Conservation (phyloP, 768 basidiomycete genomes). For the Tricholoma bakamatsutake region DNA sequence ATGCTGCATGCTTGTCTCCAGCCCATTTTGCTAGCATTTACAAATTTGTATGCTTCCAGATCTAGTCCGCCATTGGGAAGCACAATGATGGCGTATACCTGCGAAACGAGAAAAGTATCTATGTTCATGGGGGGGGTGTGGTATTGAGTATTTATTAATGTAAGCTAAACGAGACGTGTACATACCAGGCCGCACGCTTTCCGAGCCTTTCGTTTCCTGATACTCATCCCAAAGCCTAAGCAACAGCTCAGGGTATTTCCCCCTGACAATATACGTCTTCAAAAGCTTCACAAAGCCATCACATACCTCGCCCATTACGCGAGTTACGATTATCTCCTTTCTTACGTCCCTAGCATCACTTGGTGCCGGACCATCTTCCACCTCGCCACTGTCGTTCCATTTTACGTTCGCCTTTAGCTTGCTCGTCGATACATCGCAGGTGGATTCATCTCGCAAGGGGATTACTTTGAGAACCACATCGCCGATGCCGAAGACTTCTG, state of each 20-base stretch:
- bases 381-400: conserved; percentile 14
- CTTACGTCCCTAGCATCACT: conserved; percentile 72
- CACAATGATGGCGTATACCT: conserved; percentile 86
- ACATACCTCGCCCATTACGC: conserved; percentile 70
- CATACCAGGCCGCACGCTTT: conserved; percentile 80
- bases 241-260: conserved; percentile 74
- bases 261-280: conserved; percentile 82
- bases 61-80: conserved; percentile 89
- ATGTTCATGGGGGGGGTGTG: background rate
- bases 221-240: conserved; percentile 88
- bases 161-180: conserved; percentile 1
- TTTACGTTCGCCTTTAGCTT: conserved; percentile 8
- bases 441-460: conserved; percentile 57
- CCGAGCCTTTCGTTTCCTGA: conserved; percentile 65
- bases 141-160: background rate
- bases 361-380: conserved; percentile 57
- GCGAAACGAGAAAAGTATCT: conserved; percentile 74
- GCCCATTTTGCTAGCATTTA: conserved; percentile 43
- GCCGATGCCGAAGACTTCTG: conserved; percentile 90
- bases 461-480: conserved; percentile 89
- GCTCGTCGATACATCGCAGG: conserved; percentile 1
- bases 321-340: conserved; percentile 75
- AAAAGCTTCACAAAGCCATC: conserved; percentile 75
- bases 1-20: conserved; percentile 88
- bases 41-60: conserved; percentile 79